Percentiles rank a stretch among this genome's conserved stretches.
Conservation (phyloP, 2,329 filamentous ascomycete species). For the Trichophyton simii region DNA sequence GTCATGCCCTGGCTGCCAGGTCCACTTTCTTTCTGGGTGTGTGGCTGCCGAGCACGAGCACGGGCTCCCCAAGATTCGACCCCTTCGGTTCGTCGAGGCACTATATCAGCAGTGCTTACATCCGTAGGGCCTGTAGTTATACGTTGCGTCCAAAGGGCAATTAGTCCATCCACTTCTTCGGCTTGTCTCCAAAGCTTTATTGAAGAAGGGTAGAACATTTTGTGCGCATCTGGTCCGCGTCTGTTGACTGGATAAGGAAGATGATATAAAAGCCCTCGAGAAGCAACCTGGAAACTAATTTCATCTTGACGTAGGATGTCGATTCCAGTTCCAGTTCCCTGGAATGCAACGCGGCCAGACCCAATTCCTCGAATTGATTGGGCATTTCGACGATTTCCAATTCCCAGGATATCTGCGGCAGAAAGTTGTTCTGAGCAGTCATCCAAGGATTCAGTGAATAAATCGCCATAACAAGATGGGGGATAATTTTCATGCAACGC, state of each 20-base stretch:
- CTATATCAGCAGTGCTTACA: conserved; percentile 24
- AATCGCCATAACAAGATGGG: conserved; percentile 57
- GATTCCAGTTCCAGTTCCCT: conserved; percentile 45
- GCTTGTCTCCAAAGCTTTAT: conserved; percentile 70
- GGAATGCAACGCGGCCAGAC: conserved; percentile 34
- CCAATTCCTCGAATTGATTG: conserved; percentile 37
- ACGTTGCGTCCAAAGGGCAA: conserved; percentile 36
- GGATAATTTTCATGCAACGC: conserved; percentile 90
- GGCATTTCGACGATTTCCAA: conserved; percentile 41
- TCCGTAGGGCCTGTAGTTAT: conserved; percentile 28
- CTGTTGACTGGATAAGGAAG: conserved; percentile 75
- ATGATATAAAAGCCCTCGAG: conserved; percentile 72
- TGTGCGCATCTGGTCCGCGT: conserved; percentile 50
- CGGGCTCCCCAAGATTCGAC: conserved; percentile 26
- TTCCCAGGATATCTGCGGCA: conserved; percentile 71
- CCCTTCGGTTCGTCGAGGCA: conserved; percentile 13
- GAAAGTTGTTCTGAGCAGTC: conserved; percentile 80
- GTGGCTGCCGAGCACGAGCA: neutral
- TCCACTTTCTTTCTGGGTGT: neutral
- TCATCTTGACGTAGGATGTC: conserved; percentile 84
- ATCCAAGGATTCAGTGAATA: conserved; percentile 64
- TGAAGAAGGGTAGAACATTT: conserved; percentile 85
- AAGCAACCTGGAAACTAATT: conserved; percentile 82
- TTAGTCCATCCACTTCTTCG: conserved; percentile 65
- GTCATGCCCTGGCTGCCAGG: neutral